These are phyloP conservation scores for Monosporascus cannonballus DNA, from an alignment of 2,329 filamentous ascomycete genomes.

Conservation along the genomic window DNA sequence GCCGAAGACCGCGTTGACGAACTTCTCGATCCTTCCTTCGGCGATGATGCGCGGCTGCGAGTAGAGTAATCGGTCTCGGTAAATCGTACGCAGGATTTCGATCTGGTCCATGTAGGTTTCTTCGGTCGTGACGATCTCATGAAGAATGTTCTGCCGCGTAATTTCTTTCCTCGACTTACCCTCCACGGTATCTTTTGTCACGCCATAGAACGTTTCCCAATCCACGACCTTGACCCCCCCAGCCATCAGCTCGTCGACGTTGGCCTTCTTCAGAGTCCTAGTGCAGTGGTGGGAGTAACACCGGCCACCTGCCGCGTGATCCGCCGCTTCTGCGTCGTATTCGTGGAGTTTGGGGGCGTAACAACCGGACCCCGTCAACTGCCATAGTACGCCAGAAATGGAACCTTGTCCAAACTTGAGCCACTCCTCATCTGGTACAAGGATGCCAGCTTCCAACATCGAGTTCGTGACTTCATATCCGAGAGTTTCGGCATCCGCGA, in stretches of 20 bases:
- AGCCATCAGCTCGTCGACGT: slow-evolving; percentile 67
- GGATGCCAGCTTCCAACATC: slow-evolving; percentile 72
- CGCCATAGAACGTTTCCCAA: slow-evolving; percentile 83
- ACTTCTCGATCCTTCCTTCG: slow-evolving; percentile 70
- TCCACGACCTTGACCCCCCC: slow-evolving; percentile 68
- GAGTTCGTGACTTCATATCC: slow-evolving; percentile 69
- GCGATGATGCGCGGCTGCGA: slow-evolving; percentile 76
- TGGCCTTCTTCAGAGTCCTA: slow-evolving; percentile 89
- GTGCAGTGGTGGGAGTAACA: slow-evolving; percentile 96
- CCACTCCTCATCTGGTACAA: slow-evolving; percentile 93
- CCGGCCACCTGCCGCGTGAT: slow-evolving; percentile 56
- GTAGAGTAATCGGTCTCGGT: slow-evolving; percentile 70
- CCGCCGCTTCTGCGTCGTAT: slow-evolving; percentile 31
- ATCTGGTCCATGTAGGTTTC: slow-evolving; percentile 86
- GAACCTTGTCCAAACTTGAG: slow-evolving; percentile 79
- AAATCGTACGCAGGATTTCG: slow-evolving; percentile 77
- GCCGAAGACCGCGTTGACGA: slow-evolving; percentile 81
- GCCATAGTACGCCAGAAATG: slow-evolving; percentile 87
- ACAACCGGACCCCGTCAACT: slow-evolving; percentile 85
- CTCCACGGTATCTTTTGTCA: slow-evolving; percentile 72
- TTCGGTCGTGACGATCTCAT: slow-evolving; percentile 92
- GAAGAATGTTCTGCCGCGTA: slow-evolving; percentile 86
- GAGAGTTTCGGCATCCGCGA: slow-evolving; percentile 87
- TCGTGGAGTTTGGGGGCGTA: slow-evolving; percentile 83
- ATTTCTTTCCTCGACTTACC: slow-evolving; percentile 77